A percentile compares a stretch with the other conserved stretches of the same genome.
phyloP scores from a whole-genome alignment of 2,329 filamentous ascomycete genomes.

The Amauroascus niger region DNA sequence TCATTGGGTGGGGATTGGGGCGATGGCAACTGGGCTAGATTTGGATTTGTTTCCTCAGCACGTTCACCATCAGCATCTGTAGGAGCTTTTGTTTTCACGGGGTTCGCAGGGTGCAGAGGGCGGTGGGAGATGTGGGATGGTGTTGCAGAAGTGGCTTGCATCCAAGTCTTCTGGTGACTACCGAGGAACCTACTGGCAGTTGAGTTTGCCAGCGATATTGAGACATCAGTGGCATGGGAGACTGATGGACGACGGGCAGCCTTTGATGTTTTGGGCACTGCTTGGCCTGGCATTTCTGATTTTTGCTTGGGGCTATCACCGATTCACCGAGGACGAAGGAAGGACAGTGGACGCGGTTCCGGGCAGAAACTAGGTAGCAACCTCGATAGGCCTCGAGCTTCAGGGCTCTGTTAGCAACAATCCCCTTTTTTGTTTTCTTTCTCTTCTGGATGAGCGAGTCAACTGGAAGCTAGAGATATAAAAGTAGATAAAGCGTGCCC shows the following conservation, averaged over 20 bases:
- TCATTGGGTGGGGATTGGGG: constrained; percentile 4
- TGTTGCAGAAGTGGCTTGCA: constrained; percentile 19
- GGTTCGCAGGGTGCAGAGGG: not conserved
- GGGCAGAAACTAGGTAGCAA: too few species aligned
- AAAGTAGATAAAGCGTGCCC: too few species aligned
- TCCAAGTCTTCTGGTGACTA: constrained; percentile 33
- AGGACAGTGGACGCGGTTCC: not conserved
- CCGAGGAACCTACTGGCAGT: constrained; percentile 36
- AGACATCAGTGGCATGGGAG: not conserved
- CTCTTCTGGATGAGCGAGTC: too few species aligned
- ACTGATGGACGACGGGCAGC: not conserved
- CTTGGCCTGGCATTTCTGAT: constrained; percentile 3
- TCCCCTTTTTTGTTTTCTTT: not conserved
- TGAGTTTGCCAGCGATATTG: constrained; percentile 26
- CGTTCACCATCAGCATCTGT: not conserved
- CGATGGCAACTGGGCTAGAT: constrained; percentile 7
- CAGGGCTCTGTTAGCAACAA: not conserved
- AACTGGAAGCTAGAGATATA: too few species aligned
- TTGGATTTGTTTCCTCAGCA: not conserved
- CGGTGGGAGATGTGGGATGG: not conserved
- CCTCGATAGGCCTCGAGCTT: not conserved
- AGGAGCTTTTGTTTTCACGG: not conserved
- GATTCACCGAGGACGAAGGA: not conserved
- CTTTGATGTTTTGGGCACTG: not conserved
- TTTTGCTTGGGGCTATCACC: not conserved